Percentiles rank a stretch among this genome's conserved stretches.
phyloP scores from a whole-genome alignment of 495 filamentous ascomycete species.

The Podospora comata region DNA sequence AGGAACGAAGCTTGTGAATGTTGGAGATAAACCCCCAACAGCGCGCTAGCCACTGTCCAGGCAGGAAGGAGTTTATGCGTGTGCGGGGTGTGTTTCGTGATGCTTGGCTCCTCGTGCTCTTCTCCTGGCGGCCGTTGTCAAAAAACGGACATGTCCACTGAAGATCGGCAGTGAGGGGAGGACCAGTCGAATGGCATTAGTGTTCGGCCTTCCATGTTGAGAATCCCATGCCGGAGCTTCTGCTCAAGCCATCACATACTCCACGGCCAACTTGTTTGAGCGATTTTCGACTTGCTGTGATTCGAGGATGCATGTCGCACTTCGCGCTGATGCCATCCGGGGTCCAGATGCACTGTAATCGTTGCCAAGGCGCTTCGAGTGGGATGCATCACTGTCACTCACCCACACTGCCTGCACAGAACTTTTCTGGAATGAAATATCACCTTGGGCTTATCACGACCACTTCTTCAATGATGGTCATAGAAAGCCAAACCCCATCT shows the following conservation, averaged over 20 bases:
- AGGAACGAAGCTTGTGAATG: neutral
- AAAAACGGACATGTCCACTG: neutral
- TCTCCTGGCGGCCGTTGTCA: neutral
- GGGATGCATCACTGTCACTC: neutral
- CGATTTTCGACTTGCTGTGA: neutral
- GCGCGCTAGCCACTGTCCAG: neutral
- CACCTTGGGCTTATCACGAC: neutral
- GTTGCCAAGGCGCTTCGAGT: neutral
- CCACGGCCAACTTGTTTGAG: neutral
- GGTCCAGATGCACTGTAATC: neutral
- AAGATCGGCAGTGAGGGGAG: neutral
- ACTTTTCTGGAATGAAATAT: neutral
- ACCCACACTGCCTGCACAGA: neutral
- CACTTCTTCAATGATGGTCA: neutral
- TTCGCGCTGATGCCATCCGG: neutral
- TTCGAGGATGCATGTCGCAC: neutral
- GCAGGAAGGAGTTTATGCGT: conserved; percentile 19
- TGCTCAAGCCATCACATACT: neutral
- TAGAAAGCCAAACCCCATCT: neutral
- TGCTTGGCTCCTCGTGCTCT: neutral
- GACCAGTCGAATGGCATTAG: neutral
- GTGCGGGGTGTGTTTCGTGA: neutral
- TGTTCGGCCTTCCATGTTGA: neutral
- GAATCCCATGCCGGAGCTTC: neutral
- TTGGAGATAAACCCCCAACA: conserved; percentile 11